Base-by-base conservation (phyloP, 2,329 filamentous ascomycete genomes). In the Aureobasidium sp. region DNA sequence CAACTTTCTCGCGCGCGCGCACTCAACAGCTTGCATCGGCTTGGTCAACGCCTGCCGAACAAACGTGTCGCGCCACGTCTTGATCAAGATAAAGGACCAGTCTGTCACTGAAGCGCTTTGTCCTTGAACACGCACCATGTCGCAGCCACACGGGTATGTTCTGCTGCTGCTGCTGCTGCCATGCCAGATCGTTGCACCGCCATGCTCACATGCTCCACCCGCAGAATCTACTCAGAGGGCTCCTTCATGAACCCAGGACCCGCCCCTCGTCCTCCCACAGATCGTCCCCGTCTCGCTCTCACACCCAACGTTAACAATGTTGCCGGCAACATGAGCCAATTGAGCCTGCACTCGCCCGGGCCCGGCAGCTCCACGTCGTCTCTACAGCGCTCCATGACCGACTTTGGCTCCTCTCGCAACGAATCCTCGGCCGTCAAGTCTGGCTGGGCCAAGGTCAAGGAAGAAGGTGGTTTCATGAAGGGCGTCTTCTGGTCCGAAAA, bases 231-330 rank as follows among this genome's bases (percentile, higher is more conserved):
- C 70, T 73, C 78, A 38, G 71, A 77, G 56, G 78, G 79, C 58
- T 80, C 83, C 63, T 97, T 97, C 74, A 94, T 97, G 87, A 97
- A 97, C 71, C 90, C 93, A 58, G 90, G 93, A 60, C 91, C 93
- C 62, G 91, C 93, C 61, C 93, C 93, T 60, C 85, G 87, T 64
- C 91, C 93, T 57, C 93, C 91, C 17, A 84, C 80, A 56, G 88
- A 93, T 65, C 83, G 88, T 63, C 85, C 88, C 11, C 65, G 64
- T 65, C 81, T 95, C 61, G 84, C 84, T 63, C 78, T 94, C 56
- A 89, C 86, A 37, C 90, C 85, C 57, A 86, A 81, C 66, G 80
- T 82, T 57, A 73, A 75, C 62, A 88, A 84, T 67, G 76, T 88
- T 19, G 82, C 85, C 14, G 85, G 84, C 58, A 90, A 84, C 71